Evolutionary conservation across 2,329 filamentous ascomycete genomes (phyloP), one percentile per base, ranked within the genome.

Genomic region (Cladosporium cucumerinum): DNA sequence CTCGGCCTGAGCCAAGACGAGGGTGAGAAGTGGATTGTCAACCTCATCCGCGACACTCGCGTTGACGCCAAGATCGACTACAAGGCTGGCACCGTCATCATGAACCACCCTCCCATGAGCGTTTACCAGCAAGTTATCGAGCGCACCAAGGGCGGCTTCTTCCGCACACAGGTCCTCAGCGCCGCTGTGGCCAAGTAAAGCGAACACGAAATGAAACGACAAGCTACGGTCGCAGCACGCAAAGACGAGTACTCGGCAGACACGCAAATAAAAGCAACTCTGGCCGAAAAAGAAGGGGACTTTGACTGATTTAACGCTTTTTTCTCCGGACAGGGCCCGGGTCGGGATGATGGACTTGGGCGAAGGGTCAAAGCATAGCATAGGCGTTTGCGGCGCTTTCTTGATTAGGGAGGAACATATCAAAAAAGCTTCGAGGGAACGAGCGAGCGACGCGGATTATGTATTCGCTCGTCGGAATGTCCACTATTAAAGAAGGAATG

Each of bases 21-120:
- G 76, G 95, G 95, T 74, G 95, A 99, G 87, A 99, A 99, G 85
- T 99, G 95, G 95, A 99, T 99, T 75, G 95, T 99, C 73, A 99
- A 99, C 84, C 86, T 99, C 69, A 99, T 99, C 81, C 90, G 95
- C 69, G 95, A 99, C 81, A 99, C 95, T 26, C 87, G 93, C 68
- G 91, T 99, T 69, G 95, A 99, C 77, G 95, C 95, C 75, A 99
- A 99, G 87, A 98, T 98, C 77, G 95, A 99, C 82, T 97, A 96
- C 83, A 92, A 98, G 84, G 92, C 96, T 81, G 95, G 95, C 76
- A 98, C 95, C 63, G 95, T 99, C 61, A 88, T 98, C 72, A 99
- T 99, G 94, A 98, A 99, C 84, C 95, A 99, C 82, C 95, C 94
- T 60, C 94, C 95, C 68, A 95, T 96, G 83, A 97, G 93, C 69